A percentile compares a stretch with the other conserved stretches of the same genome.
phyloP scores from a whole-genome alignment of 2,329 filamentous ascomycete genomes.

The Penicillium sclerotigenum region DNA sequence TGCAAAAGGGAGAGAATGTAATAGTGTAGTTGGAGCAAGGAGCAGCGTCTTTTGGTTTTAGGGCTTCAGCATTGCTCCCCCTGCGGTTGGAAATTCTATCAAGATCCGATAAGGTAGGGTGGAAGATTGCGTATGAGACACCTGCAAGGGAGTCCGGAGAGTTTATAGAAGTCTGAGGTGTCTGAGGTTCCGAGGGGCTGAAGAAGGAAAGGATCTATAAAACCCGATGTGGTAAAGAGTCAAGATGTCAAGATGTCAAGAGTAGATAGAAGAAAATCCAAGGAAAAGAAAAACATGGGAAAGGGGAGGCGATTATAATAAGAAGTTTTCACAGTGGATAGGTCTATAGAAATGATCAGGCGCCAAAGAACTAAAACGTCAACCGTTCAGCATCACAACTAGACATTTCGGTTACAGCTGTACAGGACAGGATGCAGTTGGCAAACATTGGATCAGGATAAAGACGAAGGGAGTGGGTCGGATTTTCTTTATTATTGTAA shows the following conservation, averaged over 20 bases:
- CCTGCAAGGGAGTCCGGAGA: conserved; percentile 21
- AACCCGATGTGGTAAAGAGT: conserved; percentile 12
- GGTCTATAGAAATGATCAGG: conserved; percentile 35
- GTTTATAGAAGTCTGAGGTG: neutral
- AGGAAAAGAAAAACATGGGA: conserved; percentile 16
- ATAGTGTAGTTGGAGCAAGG: conserved; percentile 26
- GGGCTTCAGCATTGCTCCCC: conserved; percentile 29
- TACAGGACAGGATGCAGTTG: conserved; percentile 36
- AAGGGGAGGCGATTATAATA: conserved; percentile 29
- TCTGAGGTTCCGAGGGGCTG: neutral
- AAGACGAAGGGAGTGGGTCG: conserved; percentile 27
- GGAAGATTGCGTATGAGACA: conserved; percentile 21
- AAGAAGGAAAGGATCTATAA: conserved; percentile 26
- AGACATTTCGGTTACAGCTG: conserved; percentile 37
- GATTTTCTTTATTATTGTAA: conserved; percentile 12
- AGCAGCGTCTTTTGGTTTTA: conserved; percentile 21
- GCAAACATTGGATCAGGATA: conserved; percentile 36
- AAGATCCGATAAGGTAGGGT: conserved; percentile 19
- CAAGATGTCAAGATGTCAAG: conserved; percentile 8
- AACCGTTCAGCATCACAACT: conserved; percentile 31
- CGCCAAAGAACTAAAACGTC: conserved; percentile 29
- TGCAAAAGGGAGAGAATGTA: conserved; percentile 33
- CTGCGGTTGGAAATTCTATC: conserved; percentile 22
- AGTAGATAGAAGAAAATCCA: conserved; percentile 14
- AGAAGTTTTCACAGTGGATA: conserved; percentile 31